Evolutionary conservation across 805 yeast species (phyloP).

Genomic region (Myxozyma mucilagina): DNA sequence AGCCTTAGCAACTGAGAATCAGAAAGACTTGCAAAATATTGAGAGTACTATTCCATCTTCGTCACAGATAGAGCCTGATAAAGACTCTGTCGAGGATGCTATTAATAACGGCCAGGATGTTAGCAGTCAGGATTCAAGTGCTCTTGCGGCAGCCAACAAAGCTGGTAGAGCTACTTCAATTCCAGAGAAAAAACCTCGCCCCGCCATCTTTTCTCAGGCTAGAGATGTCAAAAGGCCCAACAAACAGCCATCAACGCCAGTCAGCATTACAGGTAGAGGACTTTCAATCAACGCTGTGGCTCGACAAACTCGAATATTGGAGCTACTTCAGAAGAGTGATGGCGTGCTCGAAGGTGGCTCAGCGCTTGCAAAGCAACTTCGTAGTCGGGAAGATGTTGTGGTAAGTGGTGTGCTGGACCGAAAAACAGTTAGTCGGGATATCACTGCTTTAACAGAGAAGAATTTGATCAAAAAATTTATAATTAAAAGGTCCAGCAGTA

Average conservation of each 20-base stretch:
- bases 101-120: no score
- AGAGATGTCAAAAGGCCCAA: background rate
- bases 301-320: constrained; percentile 47
- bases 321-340: constrained; percentile 46
- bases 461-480: constrained; percentile 39
- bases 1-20: no score
- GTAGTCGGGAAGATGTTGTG: constrained; percentile 39
- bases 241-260: background rate
- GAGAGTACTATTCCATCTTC: no score
- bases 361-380: constrained; percentile 45
- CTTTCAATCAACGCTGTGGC: constrained; percentile 1
- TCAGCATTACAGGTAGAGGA: background rate
- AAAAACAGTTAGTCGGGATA: constrained; percentile 53
- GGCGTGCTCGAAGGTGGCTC: constrained; percentile 52
- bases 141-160: no score
- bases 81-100: no score
- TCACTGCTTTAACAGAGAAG: constrained; percentile 41
- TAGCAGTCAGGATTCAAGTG: no score
- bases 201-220: background rate
- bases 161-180: no score
- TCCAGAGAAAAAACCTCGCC: no score
- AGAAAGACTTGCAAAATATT: no score
- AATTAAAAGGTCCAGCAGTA: constrained; percentile 27
- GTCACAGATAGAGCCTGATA: no score
- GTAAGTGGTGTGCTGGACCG: constrained; percentile 53